phyloP scores from a whole-genome alignment of 2,329 filamentous ascomycete species.

The Aspergillus carbonarius region DNA sequence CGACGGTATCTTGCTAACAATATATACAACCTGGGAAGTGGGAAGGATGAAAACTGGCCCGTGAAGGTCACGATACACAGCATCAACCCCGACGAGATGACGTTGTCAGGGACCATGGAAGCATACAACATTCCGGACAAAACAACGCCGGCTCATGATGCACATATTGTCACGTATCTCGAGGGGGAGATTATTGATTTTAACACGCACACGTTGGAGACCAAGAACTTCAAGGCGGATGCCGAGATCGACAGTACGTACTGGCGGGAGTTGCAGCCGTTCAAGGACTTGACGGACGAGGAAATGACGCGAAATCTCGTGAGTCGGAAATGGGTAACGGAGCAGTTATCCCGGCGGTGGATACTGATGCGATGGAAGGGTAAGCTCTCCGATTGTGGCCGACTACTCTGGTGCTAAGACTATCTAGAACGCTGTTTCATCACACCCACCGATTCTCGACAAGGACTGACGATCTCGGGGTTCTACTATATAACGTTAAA shows the following conservation, averaged over 20 bases:
- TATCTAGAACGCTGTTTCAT: conserved; percentile 49
- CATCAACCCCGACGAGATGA: conserved; percentile 61
- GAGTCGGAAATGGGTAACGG: conserved; percentile 46
- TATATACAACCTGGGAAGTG: conserved; percentile 21
- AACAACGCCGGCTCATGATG: conserved; percentile 41
- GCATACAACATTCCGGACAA: conserved; percentile 65
- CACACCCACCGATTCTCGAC: conserved; percentile 46
- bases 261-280: conserved; percentile 50
- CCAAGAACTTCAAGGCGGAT: conserved; percentile 48
- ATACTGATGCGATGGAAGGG: conserved; percentile 55
- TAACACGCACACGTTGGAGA: conserved; percentile 48
- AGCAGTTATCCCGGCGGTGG: conserved; percentile 44
- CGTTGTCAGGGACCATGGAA: conserved; percentile 67
- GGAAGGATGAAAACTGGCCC: conserved; percentile 61
- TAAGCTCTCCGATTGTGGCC: conserved; percentile 19
- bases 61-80: conserved; percentile 66
- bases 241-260: conserved; percentile 49
- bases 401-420: background rate
- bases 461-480: conserved; percentile 51
- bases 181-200: conserved; percentile 71
- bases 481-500: conserved; percentile 53
- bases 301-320: conserved; percentile 46
- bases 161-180: conserved; percentile 63
- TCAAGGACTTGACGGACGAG: conserved; percentile 45
- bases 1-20: conserved; percentile 38